These are phyloP conservation scores for Didymella segeticola DNA, from an alignment of 2,329 filamentous ascomycete genomes.

Conservation along the genomic window DNA sequence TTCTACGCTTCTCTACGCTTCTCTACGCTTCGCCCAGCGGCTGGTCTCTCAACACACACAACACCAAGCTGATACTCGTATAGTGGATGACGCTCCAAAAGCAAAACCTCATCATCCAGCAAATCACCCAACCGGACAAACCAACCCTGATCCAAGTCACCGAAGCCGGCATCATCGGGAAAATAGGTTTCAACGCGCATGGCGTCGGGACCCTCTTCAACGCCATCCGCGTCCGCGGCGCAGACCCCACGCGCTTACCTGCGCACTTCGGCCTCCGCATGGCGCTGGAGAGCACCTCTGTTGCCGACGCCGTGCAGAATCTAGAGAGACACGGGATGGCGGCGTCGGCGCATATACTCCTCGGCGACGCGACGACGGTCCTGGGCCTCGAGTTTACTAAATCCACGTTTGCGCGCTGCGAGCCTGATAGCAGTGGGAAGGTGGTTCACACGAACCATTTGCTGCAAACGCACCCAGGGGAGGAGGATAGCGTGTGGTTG, in stretches of 20 bases:
- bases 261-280: slow-evolving; percentile 67
- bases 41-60: too few relatives aligned
- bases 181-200: slow-evolving; percentile 68
- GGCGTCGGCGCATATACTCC: slow-evolving; percentile 60
- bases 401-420: slow-evolving; percentile 41
- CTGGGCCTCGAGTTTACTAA: slow-evolving; percentile 59
- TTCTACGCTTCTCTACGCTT: too few relatives aligned
- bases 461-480: slow-evolving; percentile 46
- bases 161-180: slow-evolving; percentile 68
- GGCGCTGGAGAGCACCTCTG: slow-evolving; percentile 60
- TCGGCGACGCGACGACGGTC: slow-evolving; percentile 57
- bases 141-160: slow-evolving; percentile 64
- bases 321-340: slow-evolving; percentile 59
- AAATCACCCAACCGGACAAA: slow-evolving; percentile 53
- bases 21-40: too few relatives aligned
- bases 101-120: slow-evolving; percentile 57
- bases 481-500: slow-evolving; percentile 52
- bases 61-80: too few relatives aligned
- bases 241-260: slow-evolving; percentile 60
- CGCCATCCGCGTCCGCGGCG: slow-evolving; percentile 65
- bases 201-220: slow-evolving; percentile 69
- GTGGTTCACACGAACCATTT: slow-evolving; percentile 56
- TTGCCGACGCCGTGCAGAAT: slow-evolving; percentile 54
- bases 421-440: slow-evolving; percentile 42
- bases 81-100: slow-evolving; percentile 61